Evolutionary conservation across 129 eudicot species (phyloP), one percentile per base, ranked within the genome.

Genomic region (Lonicera japonica): DNA sequence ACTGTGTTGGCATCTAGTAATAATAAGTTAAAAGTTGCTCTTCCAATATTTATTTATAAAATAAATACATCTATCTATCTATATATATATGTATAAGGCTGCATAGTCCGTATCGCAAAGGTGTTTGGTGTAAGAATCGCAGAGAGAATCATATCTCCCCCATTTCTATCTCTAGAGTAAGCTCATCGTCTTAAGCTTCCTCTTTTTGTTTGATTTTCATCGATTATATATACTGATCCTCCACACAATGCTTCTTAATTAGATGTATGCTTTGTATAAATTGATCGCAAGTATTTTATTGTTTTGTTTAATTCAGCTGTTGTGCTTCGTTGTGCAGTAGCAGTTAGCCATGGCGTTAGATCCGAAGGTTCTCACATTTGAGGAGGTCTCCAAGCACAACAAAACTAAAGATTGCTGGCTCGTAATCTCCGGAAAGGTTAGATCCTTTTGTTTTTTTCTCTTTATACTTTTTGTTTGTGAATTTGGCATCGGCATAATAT

Each of bases 361-460:
- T 86, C 76, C 75, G 29, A 90, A 90, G 71, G 65, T 69, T 21
- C 77, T 68, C 63, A 17, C 61, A 19, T 90, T 86, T 61, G 82
- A 77, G 67, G 97, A 90, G 5, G 92, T 86, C 40, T 45, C 80
- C 23, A 76, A 76, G 89, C 97, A 90, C 73, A 83, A 81, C 69
- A 76, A 68, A 54, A 77, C 78, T 16, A 83, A 83, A 46, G 97
- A 90, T 69, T 90, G 97, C 39, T 90, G 97, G 97, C 73, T 90
- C 22, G 61, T 90, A 25, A 81, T 90, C 66, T 53, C 78, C 41
- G 97, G 95, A 72, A 90, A 90, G 95, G 97, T 89, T 57, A 56
- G 79, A 66, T 86, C 70, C 36, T 29, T 43, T 43, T 8, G 16
- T 3, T 43, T 43, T 43, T 14, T 54, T 40, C 1, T 43, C 13